Base-by-base conservation (phyloP, 2,329 filamentous ascomycete species). In the Epichloe hybrida region DNA sequence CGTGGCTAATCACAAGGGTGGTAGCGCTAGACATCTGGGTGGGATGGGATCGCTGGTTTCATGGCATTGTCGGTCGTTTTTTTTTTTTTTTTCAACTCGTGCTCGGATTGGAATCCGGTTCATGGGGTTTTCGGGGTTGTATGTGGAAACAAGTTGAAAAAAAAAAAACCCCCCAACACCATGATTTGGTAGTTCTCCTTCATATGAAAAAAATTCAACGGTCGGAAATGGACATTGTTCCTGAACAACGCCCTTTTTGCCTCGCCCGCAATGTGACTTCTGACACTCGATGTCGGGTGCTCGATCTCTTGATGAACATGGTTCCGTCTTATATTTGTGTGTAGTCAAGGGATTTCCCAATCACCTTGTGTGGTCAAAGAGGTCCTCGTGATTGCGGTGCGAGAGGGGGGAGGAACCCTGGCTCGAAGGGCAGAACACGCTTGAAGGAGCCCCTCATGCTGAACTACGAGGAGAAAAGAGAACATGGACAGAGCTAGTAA, bases 161-260 rank as follows among this genome's bases (percentile, higher is more conserved):
- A 46, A 50, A 31, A 17, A 17, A 17, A 17, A 17, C n/a, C 17
- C 17, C 17, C 17, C 17, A 17, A 49, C 23, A 47, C 50, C 39
- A 48, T 43, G 48, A 50, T 49, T 47, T 44, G 50, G 43, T 46
- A 42, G 47, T 20, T 20, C 48, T 50, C 50, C 46, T 52, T 31
- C 1, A 31, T 11, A 11, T 50, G 48, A 45, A 52, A 53, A 53
- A 49, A 52, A 51, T 58, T 58, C 58, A 60, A 59, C 55, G 59
- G 57, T 62, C 61, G 62, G 59, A 64, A 62, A 62, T 53, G 59
- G 61, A 59, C 12, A 56, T 56, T 59, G 57, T 61, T 62, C 60
- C 55, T 54, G 53, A 57, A 54, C 34, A 27, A 31, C 9, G 27
- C 3, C 27, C 23, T 11, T 31, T 31, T 31, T 31, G 8, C 8